Evolutionary conservation across 106 monocot genomes (phyloP), one percentile per base, ranked within the genome.

Genomic region (Dendrobium huoshanense): DNA sequence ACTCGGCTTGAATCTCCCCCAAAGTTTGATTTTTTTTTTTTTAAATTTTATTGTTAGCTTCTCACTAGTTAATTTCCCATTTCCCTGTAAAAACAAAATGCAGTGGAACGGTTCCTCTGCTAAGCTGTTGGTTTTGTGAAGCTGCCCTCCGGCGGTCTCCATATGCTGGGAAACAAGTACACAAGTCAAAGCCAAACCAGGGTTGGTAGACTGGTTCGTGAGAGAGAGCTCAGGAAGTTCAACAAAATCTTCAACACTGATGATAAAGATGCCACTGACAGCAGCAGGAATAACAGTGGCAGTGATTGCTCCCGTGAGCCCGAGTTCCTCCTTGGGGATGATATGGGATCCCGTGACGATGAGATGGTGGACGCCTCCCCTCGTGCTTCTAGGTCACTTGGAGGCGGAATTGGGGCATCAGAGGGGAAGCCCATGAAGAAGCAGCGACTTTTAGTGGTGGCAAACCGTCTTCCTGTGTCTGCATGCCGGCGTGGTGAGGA

Each of bases 391-490:
- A 56, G 83, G 75, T 56, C 54, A 42, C 61, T 45, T 27, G 17
- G 79, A 41, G 77, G 82, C 10, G 84, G 79, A 25, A 61, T 5
- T 29, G 55, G 51, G 47, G 80, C 65, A 22, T 77, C 73, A 17
- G 84, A 79, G 54, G 92, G 80, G n/a, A 72, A 79, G 22, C 85
- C 88, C 22, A 73, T 86, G 83, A 94, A 89, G 83, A 94, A 89
- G 85, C 97, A 98, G 87, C 68, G 97, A 79, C 82, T 98, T 67
- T 84, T 98, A 24, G 97, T 98, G 37, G 97, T 98, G 49, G 97
- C 97, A 0, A 98, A 98, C 75, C 79, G 97, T 75, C 79, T 98
- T 64, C 97, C 97, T 0, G 97, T 98, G 1, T 98, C 97, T 3
- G 97, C 97, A 16, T 89, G 89, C 37, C 81, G 97, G 75, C 79